phyloP scores from a whole-genome alignment of 1,139 yeast species.

The Protomyces inouyei region DNA sequence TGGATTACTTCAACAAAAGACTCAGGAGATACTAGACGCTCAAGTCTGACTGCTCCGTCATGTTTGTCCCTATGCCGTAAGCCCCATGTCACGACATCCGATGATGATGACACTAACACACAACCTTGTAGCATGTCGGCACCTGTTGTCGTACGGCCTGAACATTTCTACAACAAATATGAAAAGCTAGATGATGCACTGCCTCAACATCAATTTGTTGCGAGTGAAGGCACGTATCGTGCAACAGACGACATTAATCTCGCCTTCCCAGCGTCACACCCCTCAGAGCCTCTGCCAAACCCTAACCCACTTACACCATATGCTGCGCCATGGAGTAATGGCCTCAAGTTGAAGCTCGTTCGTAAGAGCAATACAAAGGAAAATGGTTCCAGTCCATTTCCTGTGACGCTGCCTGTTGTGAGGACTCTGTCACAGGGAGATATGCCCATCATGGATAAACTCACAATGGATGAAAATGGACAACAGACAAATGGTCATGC shows the following conservation, averaged over 20 bases:
- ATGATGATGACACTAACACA: neutral
- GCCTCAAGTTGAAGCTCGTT: slow-evolving; percentile 2
- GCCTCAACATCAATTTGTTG: slow-evolving; percentile 6
- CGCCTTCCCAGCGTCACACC: slow-evolving; percentile 23
- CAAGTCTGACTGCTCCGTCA: neutral
- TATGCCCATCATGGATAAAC: neutral
- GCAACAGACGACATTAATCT: slow-evolving; percentile 5
- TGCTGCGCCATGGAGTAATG: slow-evolving; percentile 9
- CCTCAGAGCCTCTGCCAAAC: slow-evolving; percentile 14
- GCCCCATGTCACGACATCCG: neutral
- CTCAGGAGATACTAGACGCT: neutral
- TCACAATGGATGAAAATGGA: neutral
- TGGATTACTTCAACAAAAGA: no score
- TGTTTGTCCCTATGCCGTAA: slow-evolving; percentile 23
- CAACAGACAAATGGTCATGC: neutral
- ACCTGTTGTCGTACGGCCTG: neutral
- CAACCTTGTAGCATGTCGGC: slow-evolving; percentile 1
- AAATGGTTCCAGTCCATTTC: neutral
- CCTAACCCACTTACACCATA: slow-evolving; percentile 25
- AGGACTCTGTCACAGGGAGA: slow-evolving; percentile 13
- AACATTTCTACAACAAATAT: slow-evolving; percentile 19
- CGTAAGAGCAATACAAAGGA: neutral
- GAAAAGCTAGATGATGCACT: slow-evolving; percentile 14
- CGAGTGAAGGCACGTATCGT: slow-evolving; percentile 22
- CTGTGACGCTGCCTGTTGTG: neutral